Evolutionary conservation across 495 filamentous ascomycete genomes (phyloP).

Genomic region (Neurospora sp.): DNA sequence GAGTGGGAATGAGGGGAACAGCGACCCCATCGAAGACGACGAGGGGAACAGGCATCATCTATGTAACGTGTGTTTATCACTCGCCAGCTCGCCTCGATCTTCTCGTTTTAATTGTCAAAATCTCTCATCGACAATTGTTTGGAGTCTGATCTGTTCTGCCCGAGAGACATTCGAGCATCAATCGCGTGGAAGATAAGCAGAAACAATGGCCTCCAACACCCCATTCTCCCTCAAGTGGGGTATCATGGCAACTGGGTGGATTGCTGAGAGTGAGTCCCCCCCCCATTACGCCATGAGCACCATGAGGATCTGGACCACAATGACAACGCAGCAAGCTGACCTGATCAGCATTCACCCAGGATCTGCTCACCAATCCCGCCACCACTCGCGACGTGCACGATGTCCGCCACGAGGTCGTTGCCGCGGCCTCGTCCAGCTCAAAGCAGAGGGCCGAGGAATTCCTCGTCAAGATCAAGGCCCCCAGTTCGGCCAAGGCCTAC

Average conservation of each 20-base stretch:
- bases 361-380: conserved; percentile 70
- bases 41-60: background rate
- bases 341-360: conserved; percentile 60
- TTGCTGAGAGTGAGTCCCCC: conserved; percentile 52
- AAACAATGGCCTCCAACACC: conserved; percentile 29
- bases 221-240: conserved; percentile 64
- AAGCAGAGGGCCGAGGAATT: conserved; percentile 58
- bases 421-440: conserved; percentile 74
- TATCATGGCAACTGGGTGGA: conserved; percentile 75
- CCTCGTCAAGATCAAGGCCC: conserved; percentile 54
- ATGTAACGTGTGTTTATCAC: background rate
- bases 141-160: background rate
- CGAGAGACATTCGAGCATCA: background rate
- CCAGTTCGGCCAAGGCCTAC: conserved; percentile 60
- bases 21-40: background rate
- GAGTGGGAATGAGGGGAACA: background rate
- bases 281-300: background rate
- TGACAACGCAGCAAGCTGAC: background rate
- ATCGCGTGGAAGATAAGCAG: background rate
- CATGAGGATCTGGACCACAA: background rate
- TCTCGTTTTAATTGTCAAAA: background rate
- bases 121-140: background rate
- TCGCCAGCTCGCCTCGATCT: background rate
- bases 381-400: conserved; percentile 55
- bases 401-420: conserved; percentile 66